Base-by-base conservation (phyloP, 345 rosid genomes). In the Microcos paniculata region DNA sequence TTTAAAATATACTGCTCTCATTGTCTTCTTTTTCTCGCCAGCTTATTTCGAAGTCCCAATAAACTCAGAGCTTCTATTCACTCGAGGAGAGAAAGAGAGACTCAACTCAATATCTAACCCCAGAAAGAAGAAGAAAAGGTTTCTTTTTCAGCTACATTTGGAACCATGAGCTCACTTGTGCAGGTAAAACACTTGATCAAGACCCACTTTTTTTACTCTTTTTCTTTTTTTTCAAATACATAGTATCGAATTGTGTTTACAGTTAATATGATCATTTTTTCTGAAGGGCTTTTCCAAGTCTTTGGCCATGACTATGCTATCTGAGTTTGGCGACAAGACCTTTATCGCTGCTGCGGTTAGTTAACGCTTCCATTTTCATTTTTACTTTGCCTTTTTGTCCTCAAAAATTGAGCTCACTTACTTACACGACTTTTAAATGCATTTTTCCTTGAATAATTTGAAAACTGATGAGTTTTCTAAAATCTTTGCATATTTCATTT, bases 241-340 rank as follows among this genome's bases (percentile, higher is more conserved):
- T n/a, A n/a, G n/a, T n/a, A n/a, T n/a, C n/a, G 65, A 53, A 43
- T 31, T 65, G 4, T 26, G 31, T 70, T 64, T 28, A 3, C 63
- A 15, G 12, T 10, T 52, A 38, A 9, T 11, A 30, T 72, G 49
- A 78, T 62, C 52, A 40, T 14, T 12, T 35, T 70, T 79, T 76
- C 43, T 28, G 57, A 15, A 96, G 98, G 99, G 97, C 28, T 96
- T 93, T 80, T 87, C 96, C 64, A 96, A 96, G 89, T 96, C 99
- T 12, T 88, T 96, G 31, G 99, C 96, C 59, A 92, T 96, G 96
- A 96, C 99, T 21, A 89, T 96, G 74, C 85, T 93, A 0, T 96
- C 99, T 14, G 98, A 96, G 90, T 93, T 96, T 78, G 99, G 99
- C 38, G 99, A 96, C 85, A 96, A 93, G 89, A 96, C 99, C 28